Evolutionary conservation across 371 early-diverging fungal species (phyloP).

Genomic region (Mortierella polycephala): DNA sequence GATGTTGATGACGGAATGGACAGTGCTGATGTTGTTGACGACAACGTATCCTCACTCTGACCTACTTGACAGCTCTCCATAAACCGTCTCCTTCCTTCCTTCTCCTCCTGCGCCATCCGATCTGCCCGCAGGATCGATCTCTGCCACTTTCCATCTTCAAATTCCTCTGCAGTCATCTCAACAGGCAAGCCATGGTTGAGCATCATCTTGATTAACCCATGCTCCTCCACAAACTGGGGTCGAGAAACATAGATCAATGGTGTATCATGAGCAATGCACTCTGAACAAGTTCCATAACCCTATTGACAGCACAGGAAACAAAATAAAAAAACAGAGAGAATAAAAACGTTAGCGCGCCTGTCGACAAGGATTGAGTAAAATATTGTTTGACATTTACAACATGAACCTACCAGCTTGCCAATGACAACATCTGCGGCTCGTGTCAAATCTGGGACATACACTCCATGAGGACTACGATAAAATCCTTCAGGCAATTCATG

Average conservation of each 20-base stretch:
- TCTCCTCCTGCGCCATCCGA: constrained; percentile 31
- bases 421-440: constrained; percentile 80
- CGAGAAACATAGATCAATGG: constrained; percentile 83
- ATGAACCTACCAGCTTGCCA: constrained; percentile 68
- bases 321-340: background rate
- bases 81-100: constrained; percentile 17
- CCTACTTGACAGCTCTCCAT: constrained; percentile 19
- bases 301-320: constrained; percentile 19
- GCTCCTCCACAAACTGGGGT: constrained; percentile 84
- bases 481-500: constrained; percentile 63
- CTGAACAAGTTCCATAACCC: constrained; percentile 87
- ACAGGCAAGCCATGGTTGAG: constrained; percentile 70
- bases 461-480: constrained; percentile 70
- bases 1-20: background rate
- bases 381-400: background rate
- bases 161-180: constrained; percentile 69
- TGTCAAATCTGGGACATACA: constrained; percentile 81
- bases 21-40: background rate
- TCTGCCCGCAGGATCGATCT: constrained; percentile 51
- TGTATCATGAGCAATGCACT: constrained; percentile 77
- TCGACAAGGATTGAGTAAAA: background rate
- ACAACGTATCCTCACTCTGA: background rate
- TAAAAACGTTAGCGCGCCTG: background rate
- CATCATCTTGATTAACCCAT: constrained; percentile 75
- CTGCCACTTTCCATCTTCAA: constrained; percentile 72